phyloP scores from a whole-genome alignment of 345 rosid species.

The Passiflora organensis region DNA sequence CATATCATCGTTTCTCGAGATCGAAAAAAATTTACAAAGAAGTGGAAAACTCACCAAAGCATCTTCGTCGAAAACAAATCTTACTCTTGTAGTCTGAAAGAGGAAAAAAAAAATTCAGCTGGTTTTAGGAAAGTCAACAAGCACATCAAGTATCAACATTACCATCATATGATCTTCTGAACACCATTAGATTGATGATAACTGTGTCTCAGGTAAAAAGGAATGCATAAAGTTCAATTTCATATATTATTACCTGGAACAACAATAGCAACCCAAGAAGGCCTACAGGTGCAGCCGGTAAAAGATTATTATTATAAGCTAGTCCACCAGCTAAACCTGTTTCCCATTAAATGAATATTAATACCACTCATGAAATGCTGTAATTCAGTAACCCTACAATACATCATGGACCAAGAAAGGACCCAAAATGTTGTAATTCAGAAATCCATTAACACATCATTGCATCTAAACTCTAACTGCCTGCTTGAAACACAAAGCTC shows the following conservation, averaged over 20 bases:
- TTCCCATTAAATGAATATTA: slow-evolving; percentile 11
- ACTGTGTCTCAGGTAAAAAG: neutral
- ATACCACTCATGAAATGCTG: neutral
- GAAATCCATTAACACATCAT: too few species aligned
- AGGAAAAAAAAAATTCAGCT: slow-evolving; percentile 20
- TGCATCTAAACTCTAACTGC: too few species aligned
- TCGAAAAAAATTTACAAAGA: neutral
- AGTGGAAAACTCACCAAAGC: slow-evolving; percentile 51
- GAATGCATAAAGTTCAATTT: neutral
- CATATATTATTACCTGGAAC: slow-evolving; percentile 47
- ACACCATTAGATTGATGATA: neutral
- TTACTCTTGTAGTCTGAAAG: slow-evolving; percentile 63
- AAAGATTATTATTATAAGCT: slow-evolving; percentile 50
- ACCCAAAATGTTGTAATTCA: too few species aligned
- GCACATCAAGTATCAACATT: neutral
- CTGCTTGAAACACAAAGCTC: neutral
- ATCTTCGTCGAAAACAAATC: slow-evolving; percentile 62
- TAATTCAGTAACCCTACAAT: neutral
- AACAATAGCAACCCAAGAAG: slow-evolving; percentile 63
- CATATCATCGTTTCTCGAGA: too few species aligned
- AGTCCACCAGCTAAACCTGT: slow-evolving; percentile 64
- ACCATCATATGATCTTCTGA: neutral
- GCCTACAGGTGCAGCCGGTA: slow-evolving; percentile 64
- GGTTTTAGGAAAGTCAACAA: neutral
- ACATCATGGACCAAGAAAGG: too few species aligned